Base-by-base conservation (phyloP, 495 filamentous ascomycete species). In the Lophiostoma macrostomum region DNA sequence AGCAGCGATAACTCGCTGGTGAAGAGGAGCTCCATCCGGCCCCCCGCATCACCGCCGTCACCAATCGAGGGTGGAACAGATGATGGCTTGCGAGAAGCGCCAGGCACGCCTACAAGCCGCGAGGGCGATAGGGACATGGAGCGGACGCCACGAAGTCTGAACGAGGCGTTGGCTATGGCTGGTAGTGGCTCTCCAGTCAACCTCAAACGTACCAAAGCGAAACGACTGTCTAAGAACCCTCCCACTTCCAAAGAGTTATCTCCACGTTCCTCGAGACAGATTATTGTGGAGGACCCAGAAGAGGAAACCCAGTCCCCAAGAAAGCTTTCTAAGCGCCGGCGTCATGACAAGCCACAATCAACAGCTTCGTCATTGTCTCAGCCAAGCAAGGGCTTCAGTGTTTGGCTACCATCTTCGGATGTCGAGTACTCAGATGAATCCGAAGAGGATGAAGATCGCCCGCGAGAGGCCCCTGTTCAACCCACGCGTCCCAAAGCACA, bases 151-250 rank as follows among this genome's bases (percentile, higher is more conserved):
- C 47, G 60, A 18, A 61, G 44, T 40, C 40, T 67, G 7, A 64
- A 67, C 23, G 65, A 67, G 30, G 65, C 65, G 13, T 65, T 67
- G 65, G 49, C 25, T 31, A 27, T 58, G 35, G 63, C 65, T 29
- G 60, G 65, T 6, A 56, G 49, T 29, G 46, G 63, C 37, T 53
- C 54, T 2, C 56, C 73, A 2, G 56, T 66, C 34, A 73, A 69
- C 5, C 67, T 83, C 19, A 81, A 78, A 50, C 68, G 80, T 49
- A 73, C 76, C 4, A 81, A 75, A 61, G 79, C 80, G 6, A 79
- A 79, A 55, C 71, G 77, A 51, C 53, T 71, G 27, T 56, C 51
- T 20, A 62, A 44, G 24, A 58, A 54, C 22, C 22, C 38, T 13
- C 14, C 50, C 24, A 25, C 43, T 5, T 61, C 57, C 14, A 44